Evolutionary conservation across 2,329 filamentous ascomycete genomes (phyloP), one percentile per base, ranked within the genome.

Genomic region (Colletotrichum somersetense): DNA sequence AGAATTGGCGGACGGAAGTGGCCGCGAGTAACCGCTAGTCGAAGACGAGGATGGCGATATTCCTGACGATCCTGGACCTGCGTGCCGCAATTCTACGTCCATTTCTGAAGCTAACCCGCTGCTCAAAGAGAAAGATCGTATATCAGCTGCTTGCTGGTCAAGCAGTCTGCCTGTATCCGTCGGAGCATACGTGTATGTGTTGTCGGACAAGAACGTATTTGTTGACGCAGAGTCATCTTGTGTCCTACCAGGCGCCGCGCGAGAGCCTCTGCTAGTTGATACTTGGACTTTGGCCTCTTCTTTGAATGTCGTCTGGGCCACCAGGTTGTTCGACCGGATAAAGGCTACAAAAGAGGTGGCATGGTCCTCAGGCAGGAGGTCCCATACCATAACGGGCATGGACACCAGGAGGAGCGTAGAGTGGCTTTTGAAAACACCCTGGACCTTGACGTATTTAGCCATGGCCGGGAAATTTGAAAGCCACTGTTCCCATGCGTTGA

Each of bases 401-500:
- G 89, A 90, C 3, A 90, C 78, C 8, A 90, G 78, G 7, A 91
- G 82, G 53, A 90, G 79, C 0, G 87, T 90, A 0, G 89, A 90
- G 75, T 90, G 87, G 62, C 88, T 90, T 76, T 89, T 89, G 78
- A 90, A 91, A 1, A 89, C 84, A 11, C 88, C 88, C 75, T 91
- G 88, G 7, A 91, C 85, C 75, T 89, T 89, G 78, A 89, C 88
- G 73, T 89, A 87, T 74, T 87, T 89, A 53, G 88, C 88, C 67
- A 90, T 80, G 2, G 87, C 85, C 0, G 89, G 88, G 72, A 90
- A 89, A 23, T 82, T 84, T 38, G 82, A 79, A 3, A 90, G 81
- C 88, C 88, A 90, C 66, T 85, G 83, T 75, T 89, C 85, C 88
- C 88, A 90, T 5, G 87, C 87, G 67, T 87, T 85, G n/a, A 91